Evolutionary conservation across 805 yeast species (phyloP).

Genomic region (Saccharomycopsis sp.): DNA sequence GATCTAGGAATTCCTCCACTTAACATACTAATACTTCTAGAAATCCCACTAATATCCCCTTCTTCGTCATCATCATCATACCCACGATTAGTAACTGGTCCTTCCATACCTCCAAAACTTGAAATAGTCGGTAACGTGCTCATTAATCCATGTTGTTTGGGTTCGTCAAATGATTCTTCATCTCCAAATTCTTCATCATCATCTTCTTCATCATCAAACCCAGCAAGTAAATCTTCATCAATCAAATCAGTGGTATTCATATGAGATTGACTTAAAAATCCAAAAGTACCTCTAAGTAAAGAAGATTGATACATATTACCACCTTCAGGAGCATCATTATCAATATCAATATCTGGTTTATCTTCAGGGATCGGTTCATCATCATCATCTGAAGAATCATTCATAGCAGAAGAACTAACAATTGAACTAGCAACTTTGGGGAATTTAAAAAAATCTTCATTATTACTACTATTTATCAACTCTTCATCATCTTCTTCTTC

Average conservation of each 20-base stretch:
- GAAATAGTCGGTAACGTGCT: constrained; percentile 18
- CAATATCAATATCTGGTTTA: constrained; percentile 1
- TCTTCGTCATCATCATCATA: constrained; percentile 1
- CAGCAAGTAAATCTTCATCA: constrained; percentile 17
- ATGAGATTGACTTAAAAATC: neutral
- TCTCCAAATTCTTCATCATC: constrained; percentile 17
- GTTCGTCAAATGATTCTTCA: constrained; percentile 18
- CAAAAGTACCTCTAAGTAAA: constrained; percentile 1
- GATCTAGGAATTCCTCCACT: constrained; percentile 1
- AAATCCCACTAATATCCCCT: neutral
- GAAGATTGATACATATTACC: constrained; percentile 1
- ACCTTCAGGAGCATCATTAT: constrained; percentile 3
- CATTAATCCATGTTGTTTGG: constrained; percentile 18
- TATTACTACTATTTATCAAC: no score
- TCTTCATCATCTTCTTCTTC: constrained; percentile 7
- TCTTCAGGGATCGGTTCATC: constrained; percentile 1
- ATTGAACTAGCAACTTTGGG: no score
- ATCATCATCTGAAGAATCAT: no score
- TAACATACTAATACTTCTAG: neutral
- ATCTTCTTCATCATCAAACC: constrained; percentile 9
- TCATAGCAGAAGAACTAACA: no score
- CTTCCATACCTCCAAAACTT: constrained; percentile 9
- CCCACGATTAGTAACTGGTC: neutral
- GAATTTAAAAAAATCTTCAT: no score
- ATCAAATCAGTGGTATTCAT: neutral